Evolutionary conservation across 106 monocot genomes (phyloP).

Genomic region (Dioscorea zingiberensis): DNA sequence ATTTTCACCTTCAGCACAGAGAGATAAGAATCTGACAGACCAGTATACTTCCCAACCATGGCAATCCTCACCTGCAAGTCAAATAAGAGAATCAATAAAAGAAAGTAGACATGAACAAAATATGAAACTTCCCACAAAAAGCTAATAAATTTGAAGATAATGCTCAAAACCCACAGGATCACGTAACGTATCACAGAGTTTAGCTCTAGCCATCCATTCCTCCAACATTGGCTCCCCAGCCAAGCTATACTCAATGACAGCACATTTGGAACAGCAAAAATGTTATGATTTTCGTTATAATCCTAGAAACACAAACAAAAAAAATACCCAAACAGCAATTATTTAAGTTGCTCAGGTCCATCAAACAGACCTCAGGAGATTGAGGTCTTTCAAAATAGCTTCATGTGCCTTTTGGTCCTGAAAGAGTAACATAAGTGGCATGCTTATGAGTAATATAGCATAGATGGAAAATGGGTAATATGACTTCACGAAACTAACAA

Average conservation of each 20-base stretch:
- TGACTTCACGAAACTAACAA: too few species aligned
- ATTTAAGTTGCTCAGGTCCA: constrained; percentile 4
- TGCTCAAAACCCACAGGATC: constrained; percentile 44
- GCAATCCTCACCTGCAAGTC: constrained; percentile 86
- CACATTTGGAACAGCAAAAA: not conserved
- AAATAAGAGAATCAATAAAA: not conserved
- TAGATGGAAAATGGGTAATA: not conserved
- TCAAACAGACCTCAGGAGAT: constrained; percentile 52
- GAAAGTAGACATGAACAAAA: too few species aligned
- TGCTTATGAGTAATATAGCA: not conserved
- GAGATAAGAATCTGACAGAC: constrained; percentile 88
- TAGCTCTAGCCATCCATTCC: constrained; percentile 69
- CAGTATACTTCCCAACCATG: constrained; percentile 97
- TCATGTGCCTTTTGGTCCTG: constrained; percentile 91
- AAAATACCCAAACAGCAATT: too few species aligned
- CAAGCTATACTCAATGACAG: constrained; percentile 23
- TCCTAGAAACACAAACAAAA: not conserved
- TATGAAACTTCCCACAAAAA: too few species aligned
- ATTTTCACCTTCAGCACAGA: constrained; percentile 80
- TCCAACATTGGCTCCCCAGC: constrained; percentile 46
- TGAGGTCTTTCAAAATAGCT: constrained; percentile 65
- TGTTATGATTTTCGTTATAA: not conserved
- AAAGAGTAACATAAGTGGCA: constrained; percentile 4
- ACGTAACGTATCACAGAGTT: constrained; percentile 50
- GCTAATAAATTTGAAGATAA: too few species aligned